These are phyloP conservation scores for Mycena amicta DNA, from an alignment of 768 basidiomycete genomes.

Conservation along the genomic window DNA sequence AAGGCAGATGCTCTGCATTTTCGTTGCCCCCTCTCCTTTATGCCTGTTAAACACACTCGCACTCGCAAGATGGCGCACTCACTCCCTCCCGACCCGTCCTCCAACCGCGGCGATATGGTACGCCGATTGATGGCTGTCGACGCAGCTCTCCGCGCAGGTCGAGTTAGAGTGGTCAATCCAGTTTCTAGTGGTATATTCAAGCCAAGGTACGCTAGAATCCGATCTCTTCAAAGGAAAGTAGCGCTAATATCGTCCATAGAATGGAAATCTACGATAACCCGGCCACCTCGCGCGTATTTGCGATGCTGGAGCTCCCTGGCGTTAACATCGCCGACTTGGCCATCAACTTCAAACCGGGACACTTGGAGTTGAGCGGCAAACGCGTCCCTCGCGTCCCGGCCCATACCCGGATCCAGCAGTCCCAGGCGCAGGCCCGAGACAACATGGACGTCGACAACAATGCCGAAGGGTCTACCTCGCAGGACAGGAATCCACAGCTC, in stretches of 20 bases:
- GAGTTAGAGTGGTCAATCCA: not conserved
- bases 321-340: conserved; percentile 39
- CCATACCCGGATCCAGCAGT: conserved; percentile 6
- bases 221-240: too few species aligned
- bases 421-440: conserved; percentile 1
- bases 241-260: too few species aligned
- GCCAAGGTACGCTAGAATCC: conserved; percentile 26
- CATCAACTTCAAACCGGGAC: conserved; percentile 35
- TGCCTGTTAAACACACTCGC: not conserved
- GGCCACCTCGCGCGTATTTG: conserved; percentile 32
- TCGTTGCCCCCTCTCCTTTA: not conserved
- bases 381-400: conserved; percentile 29
- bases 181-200: not conserved
- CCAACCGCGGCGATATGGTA: not conserved
- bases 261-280: conserved; percentile 48
- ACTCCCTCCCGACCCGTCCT: not conserved
- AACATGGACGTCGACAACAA: conserved; percentile 18
- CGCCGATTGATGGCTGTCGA: not conserved
- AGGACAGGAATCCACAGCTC: not conserved
- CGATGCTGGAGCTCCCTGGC: conserved; percentile 50
- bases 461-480: conserved; percentile 2
- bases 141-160: not conserved
- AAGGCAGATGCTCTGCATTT: not conserved
- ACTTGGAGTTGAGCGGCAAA: conserved; percentile 39
- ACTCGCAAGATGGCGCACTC: not conserved